Percentiles rank a stretch among this genome's conserved stretches.
Conservation (phyloP, 1,139 yeast species). For the Scheffersomyces cryptocercus region DNA sequence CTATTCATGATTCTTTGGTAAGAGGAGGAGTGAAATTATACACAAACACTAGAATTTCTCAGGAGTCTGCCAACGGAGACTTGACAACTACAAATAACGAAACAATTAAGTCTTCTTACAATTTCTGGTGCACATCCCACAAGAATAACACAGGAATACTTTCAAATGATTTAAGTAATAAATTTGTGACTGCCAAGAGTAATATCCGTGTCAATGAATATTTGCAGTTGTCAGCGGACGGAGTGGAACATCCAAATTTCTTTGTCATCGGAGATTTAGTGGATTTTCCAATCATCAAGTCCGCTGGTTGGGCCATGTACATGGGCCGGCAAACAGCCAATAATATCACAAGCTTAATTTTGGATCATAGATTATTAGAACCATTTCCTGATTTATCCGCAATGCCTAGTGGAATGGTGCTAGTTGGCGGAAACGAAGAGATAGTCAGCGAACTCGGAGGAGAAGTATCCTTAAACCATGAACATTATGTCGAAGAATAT, state of each 20-base stretch:
- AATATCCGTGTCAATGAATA: conserved; percentile 38
- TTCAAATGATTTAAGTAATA: conserved; percentile 13
- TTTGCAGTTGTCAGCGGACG: conserved; percentile 30
- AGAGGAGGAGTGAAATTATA: conserved; percentile 19
- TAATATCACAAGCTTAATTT: conserved; percentile 32
- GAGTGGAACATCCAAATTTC: conserved; percentile 19
- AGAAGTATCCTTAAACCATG: conserved; percentile 35
- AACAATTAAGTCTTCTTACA: conserved; percentile 32
- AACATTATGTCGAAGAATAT: conserved; percentile 40
- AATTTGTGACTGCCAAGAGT: conserved; percentile 26
- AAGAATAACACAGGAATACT: conserved; percentile 38
- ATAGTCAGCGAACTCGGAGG: conserved; percentile 41
- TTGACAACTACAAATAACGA: conserved; percentile 30
- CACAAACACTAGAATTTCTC: conserved; percentile 24
- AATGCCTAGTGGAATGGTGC: conserved; percentile 46
- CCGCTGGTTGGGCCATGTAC: conserved; percentile 52
- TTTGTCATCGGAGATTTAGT: conserved; percentile 46
- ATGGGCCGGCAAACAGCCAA: conserved; percentile 47
- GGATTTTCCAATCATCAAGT: conserved; percentile 41
- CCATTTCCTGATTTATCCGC: conserved; percentile 33
- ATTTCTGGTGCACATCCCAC: conserved; percentile 48
- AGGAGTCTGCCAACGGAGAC: conserved; percentile 28
- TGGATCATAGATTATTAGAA: conserved; percentile 33
- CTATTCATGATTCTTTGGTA: conserved; percentile 26
- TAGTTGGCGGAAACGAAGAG: conserved; percentile 44